Evolutionary conservation across 225 moss, liverwort and hornwort species (phyloP), one percentile per base, ranked within the genome.

Genomic region (Takakia lepidozioides): DNA sequence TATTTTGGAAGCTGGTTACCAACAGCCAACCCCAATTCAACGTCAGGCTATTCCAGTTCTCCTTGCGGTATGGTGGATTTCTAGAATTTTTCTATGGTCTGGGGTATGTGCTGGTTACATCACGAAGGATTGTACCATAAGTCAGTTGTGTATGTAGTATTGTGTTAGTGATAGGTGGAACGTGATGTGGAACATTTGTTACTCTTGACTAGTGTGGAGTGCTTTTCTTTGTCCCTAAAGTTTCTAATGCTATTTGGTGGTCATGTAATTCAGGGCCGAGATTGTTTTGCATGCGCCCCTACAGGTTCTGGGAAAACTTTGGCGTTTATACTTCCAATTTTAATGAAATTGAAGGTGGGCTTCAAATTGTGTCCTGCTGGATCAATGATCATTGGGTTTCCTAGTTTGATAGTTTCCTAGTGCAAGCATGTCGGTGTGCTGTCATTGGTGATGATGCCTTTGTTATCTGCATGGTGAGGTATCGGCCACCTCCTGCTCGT

Each of bases 241-340:
- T 51, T 10, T 26, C 20, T 30, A 16, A 51, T 11, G 15, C 13
- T 29, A 35, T 35, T 34, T 19, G 16, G 17, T 42, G 54, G 38
- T 51, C 18, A 20, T 16, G 58, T 49, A 26, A 40, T 68, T 39
- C 72, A 86, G 76, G 77, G 77, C 18, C 73, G 93, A 25, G 89
- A 95, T 45, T 90, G 95, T 58, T 67, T 95, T 54, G 87, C 95
- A 15, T 95, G 90, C 62, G 95, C 95, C 15, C 86, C 90, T 18
- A 90, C 90, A 15, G 95, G 95, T 21, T 90, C 95, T 17, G 95
- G 95, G 9, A 95, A 95, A 60, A 95, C 95, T 8, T 52, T 95
- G 51, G 78, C 95, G n/a, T 95, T 95, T 57, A 75, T 87, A 3
- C 68, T 95, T 19, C 95, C 95, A 21, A 80, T 87, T 10, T 68